Evolutionary conservation across 2,329 filamentous ascomycete genomes (phyloP).

Genomic region (Cladosporium velox): DNA sequence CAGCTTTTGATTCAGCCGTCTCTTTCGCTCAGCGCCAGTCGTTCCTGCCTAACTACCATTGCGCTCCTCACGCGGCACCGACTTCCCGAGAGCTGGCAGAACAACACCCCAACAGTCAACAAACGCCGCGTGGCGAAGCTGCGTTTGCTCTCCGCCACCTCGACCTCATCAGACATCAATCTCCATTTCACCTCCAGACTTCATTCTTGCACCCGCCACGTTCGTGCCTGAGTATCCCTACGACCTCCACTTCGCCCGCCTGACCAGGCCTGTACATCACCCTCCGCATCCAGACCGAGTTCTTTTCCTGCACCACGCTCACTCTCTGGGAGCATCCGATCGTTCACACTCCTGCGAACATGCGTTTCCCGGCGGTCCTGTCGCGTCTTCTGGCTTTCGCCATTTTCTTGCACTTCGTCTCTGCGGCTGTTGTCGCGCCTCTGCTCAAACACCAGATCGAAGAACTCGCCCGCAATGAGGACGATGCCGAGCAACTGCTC

Average conservation of each 20-base stretch:
- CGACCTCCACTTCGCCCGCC: not conserved
- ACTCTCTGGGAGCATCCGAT: slow-evolving; percentile 3
- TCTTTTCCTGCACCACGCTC: slow-evolving; percentile 7
- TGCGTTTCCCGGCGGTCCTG: slow-evolving; percentile 8
- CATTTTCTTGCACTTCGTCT: not conserved
- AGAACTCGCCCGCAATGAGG: slow-evolving; percentile 19
- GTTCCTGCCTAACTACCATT: slow-evolving; percentile 10
- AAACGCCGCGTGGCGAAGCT: slow-evolving; percentile 14
- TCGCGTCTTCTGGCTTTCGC: not conserved
- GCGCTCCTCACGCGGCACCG: not conserved
- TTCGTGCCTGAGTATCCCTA: slow-evolving; percentile 19
- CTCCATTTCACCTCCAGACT: not conserved
- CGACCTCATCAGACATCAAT: not conserved
- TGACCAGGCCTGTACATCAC: not conserved
- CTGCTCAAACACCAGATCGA: slow-evolving; percentile 26
- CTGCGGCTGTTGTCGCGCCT: slow-evolving; percentile 17
- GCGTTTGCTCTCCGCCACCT: slow-evolving; percentile 11
- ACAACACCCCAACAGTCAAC: not conserved
- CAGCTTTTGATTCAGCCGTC: slow-evolving; percentile 9
- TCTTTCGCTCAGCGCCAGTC: not conserved
- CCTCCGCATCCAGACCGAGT: not conserved
- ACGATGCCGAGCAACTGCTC: slow-evolving; percentile 11
- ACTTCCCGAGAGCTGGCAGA: slow-evolving; percentile 9
- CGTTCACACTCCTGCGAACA: slow-evolving; percentile 1
- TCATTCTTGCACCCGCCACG: slow-evolving; percentile 20